Conservation (phyloP, 495 filamentous ascomycete species). For the Neurospora discreta region DNA sequence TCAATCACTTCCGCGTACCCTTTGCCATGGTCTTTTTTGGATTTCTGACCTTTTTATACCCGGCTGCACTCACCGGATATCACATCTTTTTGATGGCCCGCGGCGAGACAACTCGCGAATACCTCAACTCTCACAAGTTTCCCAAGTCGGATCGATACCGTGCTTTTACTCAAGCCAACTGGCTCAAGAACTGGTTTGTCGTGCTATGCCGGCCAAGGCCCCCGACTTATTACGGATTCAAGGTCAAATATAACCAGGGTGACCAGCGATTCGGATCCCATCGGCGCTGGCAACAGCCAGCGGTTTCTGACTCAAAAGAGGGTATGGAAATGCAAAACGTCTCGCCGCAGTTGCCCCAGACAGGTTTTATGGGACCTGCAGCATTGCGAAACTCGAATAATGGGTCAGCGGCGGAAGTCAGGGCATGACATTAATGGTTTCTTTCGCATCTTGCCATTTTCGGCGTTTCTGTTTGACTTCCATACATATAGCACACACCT, state of each 20-base stretch:
- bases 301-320: conserved; percentile 13
- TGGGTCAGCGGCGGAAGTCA: conserved; percentile 5
- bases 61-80: conserved; percentile 71
- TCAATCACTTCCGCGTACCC: conserved; percentile 61
- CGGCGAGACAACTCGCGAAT: conserved; percentile 92
- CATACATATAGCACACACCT: neutral
- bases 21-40: conserved; percentile 87
- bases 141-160: conserved; percentile 80
- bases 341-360: conserved; percentile 1
- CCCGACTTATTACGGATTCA: conserved; percentile 86
- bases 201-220: conserved; percentile 76
- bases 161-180: conserved; percentile 72
- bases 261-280: conserved; percentile 63
- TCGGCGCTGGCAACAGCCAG: conserved; percentile 1
- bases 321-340: conserved; percentile 38
- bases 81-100: conserved; percentile 82
- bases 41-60: conserved; percentile 64
- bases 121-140: conserved; percentile 92
- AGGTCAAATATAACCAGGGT: conserved; percentile 60
- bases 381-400: conserved; percentile 16
- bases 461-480: neutral
- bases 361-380: conserved; percentile 25
- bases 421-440: conserved; percentile 3
- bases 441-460: neutral
- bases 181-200: conserved; percentile 67